These are phyloP conservation scores for Nakazawaea anatomiae DNA, from an alignment of 805 yeast species.

Conservation along the genomic window DNA sequence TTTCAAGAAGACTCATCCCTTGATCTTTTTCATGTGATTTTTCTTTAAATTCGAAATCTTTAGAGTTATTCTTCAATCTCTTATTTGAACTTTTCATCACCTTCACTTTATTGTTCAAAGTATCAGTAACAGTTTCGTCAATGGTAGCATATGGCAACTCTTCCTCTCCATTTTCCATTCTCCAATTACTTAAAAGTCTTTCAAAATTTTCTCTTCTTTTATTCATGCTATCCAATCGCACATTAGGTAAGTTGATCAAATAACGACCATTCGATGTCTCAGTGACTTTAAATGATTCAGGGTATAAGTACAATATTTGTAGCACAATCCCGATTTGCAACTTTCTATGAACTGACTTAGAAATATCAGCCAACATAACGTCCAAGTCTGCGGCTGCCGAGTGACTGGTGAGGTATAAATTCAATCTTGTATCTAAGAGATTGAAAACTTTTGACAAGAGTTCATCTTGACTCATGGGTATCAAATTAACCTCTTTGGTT, in stretches of 20 bases:
- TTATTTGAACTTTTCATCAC: background rate
- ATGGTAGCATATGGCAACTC: constrained; percentile 2
- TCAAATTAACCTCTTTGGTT: background rate
- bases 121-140: constrained; percentile 2
- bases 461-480: background rate
- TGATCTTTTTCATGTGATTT: constrained; percentile 15
- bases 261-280: constrained; percentile 7
- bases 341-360: background rate
- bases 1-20: constrained; percentile 27
- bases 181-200: background rate
- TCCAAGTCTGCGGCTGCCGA: constrained; percentile 7
- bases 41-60: constrained; percentile 31
- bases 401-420: constrained; percentile 6
- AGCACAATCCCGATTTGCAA: background rate
- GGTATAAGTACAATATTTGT: constrained; percentile 7
- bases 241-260: constrained; percentile 1
- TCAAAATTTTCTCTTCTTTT: constrained; percentile 1
- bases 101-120: background rate
- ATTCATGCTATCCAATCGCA: background rate
- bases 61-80: constrained; percentile 25
- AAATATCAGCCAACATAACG: background rate
- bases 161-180: background rate
- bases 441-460: constrained; percentile 3
- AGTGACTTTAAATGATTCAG: constrained; percentile 4
- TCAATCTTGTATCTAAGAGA: constrained; percentile 1